These are phyloP conservation scores for Gentiana dahurica DNA, from an alignment of 257 asterid species.

Conservation along the genomic window DNA sequence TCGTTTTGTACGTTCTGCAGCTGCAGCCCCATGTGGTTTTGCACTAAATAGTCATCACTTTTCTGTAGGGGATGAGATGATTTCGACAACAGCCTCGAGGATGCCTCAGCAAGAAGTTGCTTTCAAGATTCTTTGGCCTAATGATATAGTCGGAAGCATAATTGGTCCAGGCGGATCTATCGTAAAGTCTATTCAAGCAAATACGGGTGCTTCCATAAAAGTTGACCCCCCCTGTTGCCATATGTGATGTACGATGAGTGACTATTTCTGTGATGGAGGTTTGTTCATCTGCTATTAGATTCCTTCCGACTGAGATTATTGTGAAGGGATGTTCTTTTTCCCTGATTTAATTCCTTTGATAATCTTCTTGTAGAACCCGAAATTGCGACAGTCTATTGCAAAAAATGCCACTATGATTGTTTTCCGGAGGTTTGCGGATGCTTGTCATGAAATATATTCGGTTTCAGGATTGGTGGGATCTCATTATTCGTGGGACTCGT, in stretches of 20 bases:
- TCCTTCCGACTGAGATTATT: no score
- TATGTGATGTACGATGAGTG: conserved; percentile 51
- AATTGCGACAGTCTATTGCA: conserved; percentile 34
- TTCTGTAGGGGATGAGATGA: conserved; percentile 13
- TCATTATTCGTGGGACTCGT: conserved; percentile 40
- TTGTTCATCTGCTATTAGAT: background rate
- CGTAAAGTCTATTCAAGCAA: no score
- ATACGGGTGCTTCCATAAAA: conserved; percentile 1
- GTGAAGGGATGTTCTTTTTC: no score
- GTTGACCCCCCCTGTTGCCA: conserved; percentile 14
- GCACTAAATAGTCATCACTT: conserved; percentile 4
- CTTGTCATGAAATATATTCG: conserved; percentile 21
- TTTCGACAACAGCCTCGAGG: no score
- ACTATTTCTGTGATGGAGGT: conserved; percentile 58
- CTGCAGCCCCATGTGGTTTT: no score
- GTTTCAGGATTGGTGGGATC: conserved; percentile 28
- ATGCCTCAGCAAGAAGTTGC: no score
- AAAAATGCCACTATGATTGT: conserved; percentile 45
- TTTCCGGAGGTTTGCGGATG: conserved; percentile 34
- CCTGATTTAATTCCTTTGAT: no score
- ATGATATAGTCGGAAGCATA: conserved; percentile 45
- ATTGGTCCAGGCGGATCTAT: conserved; percentile 40
- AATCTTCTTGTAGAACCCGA: no score
- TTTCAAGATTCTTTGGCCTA: conserved; percentile 34
- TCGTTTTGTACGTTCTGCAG: no score